phyloP scores from a whole-genome alignment of 208 protist species.

The Acanthamoeba royreba region DNA sequence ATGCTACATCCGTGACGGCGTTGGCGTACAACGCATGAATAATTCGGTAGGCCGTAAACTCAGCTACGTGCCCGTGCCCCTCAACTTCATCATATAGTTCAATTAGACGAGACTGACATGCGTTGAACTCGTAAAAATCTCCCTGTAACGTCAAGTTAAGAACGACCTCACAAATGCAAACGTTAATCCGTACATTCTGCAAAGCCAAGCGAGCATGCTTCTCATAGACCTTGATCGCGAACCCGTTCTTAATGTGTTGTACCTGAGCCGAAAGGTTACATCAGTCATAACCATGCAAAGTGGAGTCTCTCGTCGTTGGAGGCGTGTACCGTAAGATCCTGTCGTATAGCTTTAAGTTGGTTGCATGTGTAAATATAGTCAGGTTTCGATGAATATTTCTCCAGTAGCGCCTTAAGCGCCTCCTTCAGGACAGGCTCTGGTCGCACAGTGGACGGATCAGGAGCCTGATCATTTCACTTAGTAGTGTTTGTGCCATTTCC shows the following conservation, averaged over 20 bases:
- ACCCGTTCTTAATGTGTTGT: slow-evolving; percentile 90
- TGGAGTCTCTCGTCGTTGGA: neutral
- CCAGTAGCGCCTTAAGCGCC: slow-evolving; percentile 78
- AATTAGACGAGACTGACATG: slow-evolving; percentile 93
- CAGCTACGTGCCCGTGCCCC: neutral
- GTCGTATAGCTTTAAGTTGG: slow-evolving; percentile 95
- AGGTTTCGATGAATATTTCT: slow-evolving; percentile 70
- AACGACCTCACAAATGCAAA: neutral
- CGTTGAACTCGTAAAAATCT: slow-evolving; percentile 95
- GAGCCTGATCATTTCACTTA: slow-evolving; percentile 11
- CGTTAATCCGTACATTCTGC: slow-evolving; percentile 58
- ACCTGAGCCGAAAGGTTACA: neutral
- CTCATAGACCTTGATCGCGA: slow-evolving; percentile 94
- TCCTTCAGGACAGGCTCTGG: slow-evolving; percentile 81
- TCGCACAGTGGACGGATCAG: slow-evolving; percentile 87
- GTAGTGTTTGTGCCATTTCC: too few species aligned
- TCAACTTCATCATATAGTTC: slow-evolving; percentile 79
- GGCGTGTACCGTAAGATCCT: slow-evolving; percentile 89
- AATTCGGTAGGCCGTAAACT: slow-evolving; percentile 65
- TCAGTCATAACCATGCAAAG: neutral
- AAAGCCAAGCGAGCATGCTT: slow-evolving; percentile 90
- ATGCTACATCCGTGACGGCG: neutral
- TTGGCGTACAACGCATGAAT: slow-evolving; percentile 57
- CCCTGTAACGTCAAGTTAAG: slow-evolving; percentile 47
- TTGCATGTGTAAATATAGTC: slow-evolving; percentile 88